Percentiles rank a stretch among this genome's conserved stretches.
phyloP scores from a whole-genome alignment of 192 early-diverging fungal genomes.

The Physocladia obscura region DNA sequence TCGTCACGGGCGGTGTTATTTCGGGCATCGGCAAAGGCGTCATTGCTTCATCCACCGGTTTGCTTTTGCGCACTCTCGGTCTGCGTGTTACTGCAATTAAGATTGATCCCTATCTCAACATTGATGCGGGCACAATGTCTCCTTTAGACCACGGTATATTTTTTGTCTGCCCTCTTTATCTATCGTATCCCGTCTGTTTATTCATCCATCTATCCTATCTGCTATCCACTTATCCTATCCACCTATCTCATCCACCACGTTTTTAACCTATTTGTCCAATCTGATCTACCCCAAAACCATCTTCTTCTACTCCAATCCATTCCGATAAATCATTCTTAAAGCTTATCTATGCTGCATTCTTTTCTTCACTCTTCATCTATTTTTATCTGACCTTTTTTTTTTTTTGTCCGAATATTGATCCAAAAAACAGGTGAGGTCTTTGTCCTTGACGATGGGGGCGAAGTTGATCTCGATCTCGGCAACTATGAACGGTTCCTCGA shows the following conservation, averaged over 20 bases:
- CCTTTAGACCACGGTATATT: slow-evolving; percentile 91
- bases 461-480: slow-evolving; percentile 97
- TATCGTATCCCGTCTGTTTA: not conserved
- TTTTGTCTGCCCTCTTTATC: not conserved
- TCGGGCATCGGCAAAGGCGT: slow-evolving; percentile 99
- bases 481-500: slow-evolving; percentile 99
- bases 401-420: too few relatives aligned
- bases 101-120: slow-evolving; percentile 99
- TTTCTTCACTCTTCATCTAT: too few relatives aligned
- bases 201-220: too few relatives aligned
- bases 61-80: slow-evolving; percentile 89
- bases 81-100: slow-evolving; percentile 96
- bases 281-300: too few relatives aligned
- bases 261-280: too few relatives aligned
- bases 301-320: too few relatives aligned
- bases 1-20: slow-evolving; percentile 98
- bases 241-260: too few relatives aligned
- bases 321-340: too few relatives aligned
- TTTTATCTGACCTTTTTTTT: too few relatives aligned
- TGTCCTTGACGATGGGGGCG: slow-evolving; percentile 96
- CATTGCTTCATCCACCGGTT: slow-evolving; percentile 95
- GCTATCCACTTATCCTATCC: too few relatives aligned
- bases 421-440: slow-evolving; percentile 90
- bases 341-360: too few relatives aligned
- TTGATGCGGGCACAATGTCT: slow-evolving; percentile 95